Conservation (phyloP, 306 rosid species). For the Citrullus mucosospermus region DNA sequence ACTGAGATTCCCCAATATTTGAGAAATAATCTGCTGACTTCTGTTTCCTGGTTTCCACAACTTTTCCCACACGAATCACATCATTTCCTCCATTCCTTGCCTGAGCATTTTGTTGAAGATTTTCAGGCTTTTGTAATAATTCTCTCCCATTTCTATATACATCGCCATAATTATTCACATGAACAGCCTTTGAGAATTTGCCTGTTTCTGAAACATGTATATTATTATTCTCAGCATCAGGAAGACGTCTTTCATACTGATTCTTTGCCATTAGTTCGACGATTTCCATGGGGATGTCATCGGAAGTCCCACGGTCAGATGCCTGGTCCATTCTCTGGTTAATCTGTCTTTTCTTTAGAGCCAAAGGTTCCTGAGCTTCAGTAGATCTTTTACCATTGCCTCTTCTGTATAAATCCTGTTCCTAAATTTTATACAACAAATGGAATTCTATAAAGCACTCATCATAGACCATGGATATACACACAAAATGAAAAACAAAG, state of each 20-base stretch:
- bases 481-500: neutral
- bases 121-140: constrained; percentile 25
- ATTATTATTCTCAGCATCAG: constrained; percentile 34
- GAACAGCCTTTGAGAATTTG: constrained; percentile 29
- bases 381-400: constrained; percentile 28
- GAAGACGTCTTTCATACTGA: constrained; percentile 76
- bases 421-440: neutral
- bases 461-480: neutral
- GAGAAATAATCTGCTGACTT: constrained; percentile 37
- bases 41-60: constrained; percentile 35
- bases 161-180: constrained; percentile 19
- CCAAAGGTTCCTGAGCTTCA: constrained; percentile 29
- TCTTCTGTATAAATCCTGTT: constrained; percentile 47
- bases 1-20: constrained; percentile 24
- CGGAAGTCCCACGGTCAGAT: constrained; percentile 47
- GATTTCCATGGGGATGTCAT: constrained; percentile 91
- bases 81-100: constrained; percentile 32
- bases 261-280: constrained; percentile 83
- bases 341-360: constrained; percentile 23
- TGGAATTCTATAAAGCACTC: neutral
- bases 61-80: constrained; percentile 24
- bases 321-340: constrained; percentile 26
- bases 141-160: constrained; percentile 26
- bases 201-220: constrained; percentile 22
- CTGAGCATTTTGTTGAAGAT: constrained; percentile 29